These are phyloP conservation scores for Suhomyces yuchorum DNA, from an alignment of 1,139 yeast genomes.

Conservation along the genomic window DNA sequence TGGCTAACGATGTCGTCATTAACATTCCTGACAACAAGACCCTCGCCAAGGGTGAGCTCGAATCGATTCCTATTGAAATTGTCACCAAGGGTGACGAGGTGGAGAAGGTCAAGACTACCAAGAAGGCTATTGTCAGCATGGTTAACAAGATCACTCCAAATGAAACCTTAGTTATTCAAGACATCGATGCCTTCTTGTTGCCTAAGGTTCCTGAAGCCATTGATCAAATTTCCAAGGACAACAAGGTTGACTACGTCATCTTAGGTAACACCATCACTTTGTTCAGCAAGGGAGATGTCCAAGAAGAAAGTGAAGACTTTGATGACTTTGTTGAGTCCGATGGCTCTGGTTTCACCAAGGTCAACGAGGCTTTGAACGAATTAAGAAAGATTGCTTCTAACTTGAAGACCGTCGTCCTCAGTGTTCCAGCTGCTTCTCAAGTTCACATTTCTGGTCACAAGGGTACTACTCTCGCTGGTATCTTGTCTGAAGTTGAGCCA, in stretches of 20 bases:
- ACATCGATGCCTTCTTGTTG: conserved; percentile 70
- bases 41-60: conserved; percentile 22
- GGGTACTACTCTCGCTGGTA: conserved; percentile 55
- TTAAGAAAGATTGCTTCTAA: conserved; percentile 62
- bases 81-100: conserved; percentile 35
- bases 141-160: conserved; percentile 78
- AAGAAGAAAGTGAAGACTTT: conserved; percentile 34
- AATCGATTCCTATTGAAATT: conserved; percentile 46
- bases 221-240: conserved; percentile 48
- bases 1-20: conserved; percentile 52
- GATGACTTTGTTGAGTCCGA: conserved; percentile 27
- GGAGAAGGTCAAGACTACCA: conserved; percentile 43
- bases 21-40: conserved; percentile 48
- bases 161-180: conserved; percentile 58
- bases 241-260: conserved; percentile 59
- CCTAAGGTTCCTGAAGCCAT: conserved; percentile 50
- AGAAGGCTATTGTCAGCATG: conserved; percentile 66
- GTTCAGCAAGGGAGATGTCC: conserved; percentile 28
- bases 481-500: conserved; percentile 43
- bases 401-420: conserved; percentile 54
- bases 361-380: conserved; percentile 51
- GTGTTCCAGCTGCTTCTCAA: conserved; percentile 60
- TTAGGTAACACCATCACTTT: conserved; percentile 47
- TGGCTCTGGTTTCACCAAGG: conserved; percentile 44
- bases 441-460: conserved; percentile 58